Percentiles rank a stretch among this genome's conserved stretches.
phyloP scores from a whole-genome alignment of 495 filamentous ascomycete genomes.

The Aspergillus taichungensis region DNA sequence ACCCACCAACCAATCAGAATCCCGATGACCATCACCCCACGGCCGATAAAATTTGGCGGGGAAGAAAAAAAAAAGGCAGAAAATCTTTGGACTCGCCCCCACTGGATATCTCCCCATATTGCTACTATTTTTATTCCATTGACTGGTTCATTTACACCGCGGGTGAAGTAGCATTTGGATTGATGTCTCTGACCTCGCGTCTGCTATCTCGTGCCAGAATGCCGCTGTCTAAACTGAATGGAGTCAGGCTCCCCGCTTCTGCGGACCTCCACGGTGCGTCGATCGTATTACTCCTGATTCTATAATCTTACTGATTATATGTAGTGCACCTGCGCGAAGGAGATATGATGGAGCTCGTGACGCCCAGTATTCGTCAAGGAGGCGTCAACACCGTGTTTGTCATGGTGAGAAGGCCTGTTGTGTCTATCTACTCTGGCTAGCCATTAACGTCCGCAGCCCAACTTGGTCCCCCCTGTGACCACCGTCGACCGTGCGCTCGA shows the following conservation, averaged over 20 bases:
- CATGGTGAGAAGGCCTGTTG: constrained; percentile 45
- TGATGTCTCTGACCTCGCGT: background rate
- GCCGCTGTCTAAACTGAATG: constrained; percentile 33
- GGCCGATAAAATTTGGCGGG: constrained; percentile 18
- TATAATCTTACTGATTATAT: background rate
- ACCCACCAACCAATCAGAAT: constrained; percentile 12
- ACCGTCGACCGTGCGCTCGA: constrained; percentile 65
- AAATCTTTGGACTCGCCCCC: background rate
- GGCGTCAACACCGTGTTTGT: constrained; percentile 76
- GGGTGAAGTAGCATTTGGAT: background rate
- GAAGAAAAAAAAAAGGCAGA: constrained; percentile 5
- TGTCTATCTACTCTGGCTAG: too few species aligned
- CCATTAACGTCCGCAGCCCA: constrained; percentile 37
- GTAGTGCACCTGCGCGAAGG: constrained; percentile 66
- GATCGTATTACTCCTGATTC: constrained; percentile 20
- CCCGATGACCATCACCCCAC: constrained; percentile 2
- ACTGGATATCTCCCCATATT: background rate
- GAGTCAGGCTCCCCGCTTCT: constrained; percentile 56
- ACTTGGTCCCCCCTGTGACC: constrained; percentile 66
- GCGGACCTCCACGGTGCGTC: constrained; percentile 57
- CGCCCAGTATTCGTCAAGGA: constrained; percentile 61
- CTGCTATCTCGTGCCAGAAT: constrained; percentile 18
- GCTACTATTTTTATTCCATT: background rate
- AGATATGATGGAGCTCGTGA: constrained; percentile 73
- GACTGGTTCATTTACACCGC: background rate